phyloP scores from a whole-genome alignment of 371 early-diverging fungal species.

The Mucor lusitanicus region DNA sequence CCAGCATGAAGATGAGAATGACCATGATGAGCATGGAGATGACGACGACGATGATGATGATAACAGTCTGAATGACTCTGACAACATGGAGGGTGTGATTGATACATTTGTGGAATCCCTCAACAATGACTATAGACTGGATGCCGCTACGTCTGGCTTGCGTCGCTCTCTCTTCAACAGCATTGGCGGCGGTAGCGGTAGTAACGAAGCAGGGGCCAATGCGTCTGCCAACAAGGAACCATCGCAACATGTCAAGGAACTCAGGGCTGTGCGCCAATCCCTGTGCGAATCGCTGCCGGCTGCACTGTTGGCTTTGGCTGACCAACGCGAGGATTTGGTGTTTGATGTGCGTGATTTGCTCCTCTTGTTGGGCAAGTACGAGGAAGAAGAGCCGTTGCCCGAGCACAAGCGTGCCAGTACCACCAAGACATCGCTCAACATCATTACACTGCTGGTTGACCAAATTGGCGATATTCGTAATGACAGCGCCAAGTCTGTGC shows the following conservation, averaged over 20 bases:
- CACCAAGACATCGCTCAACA: slow-evolving; percentile 9
- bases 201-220: background rate
- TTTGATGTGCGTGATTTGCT: slow-evolving; percentile 74
- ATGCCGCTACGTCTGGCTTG: background rate
- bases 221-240: no score
- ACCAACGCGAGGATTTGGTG: slow-evolving; percentile 66
- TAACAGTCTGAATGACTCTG: slow-evolving; percentile 7
- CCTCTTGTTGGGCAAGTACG: slow-evolving; percentile 52
- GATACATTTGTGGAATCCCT: slow-evolving; percentile 15
- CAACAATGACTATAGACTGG: slow-evolving; percentile 9
- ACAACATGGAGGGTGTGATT: slow-evolving; percentile 26
- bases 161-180: background rate
- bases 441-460: slow-evolving; percentile 38
- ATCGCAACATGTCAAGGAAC: slow-evolving; percentile 34
- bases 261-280: slow-evolving; percentile 55
- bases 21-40: slow-evolving; percentile 17
- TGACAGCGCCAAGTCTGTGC: slow-evolving; percentile 16
- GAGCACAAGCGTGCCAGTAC: background rate
- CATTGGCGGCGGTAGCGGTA: background rate
- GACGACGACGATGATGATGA: slow-evolving; percentile 22
- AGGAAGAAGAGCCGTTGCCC: slow-evolving; percentile 12
- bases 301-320: slow-evolving; percentile 61
- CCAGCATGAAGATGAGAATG: slow-evolving; percentile 23
- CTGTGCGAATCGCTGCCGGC: slow-evolving; percentile 53
- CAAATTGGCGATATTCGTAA: slow-evolving; percentile 34